Evolutionary conservation across 495 filamentous ascomycete species (phyloP).

Genomic region (Friedmanniomyces simplex): DNA sequence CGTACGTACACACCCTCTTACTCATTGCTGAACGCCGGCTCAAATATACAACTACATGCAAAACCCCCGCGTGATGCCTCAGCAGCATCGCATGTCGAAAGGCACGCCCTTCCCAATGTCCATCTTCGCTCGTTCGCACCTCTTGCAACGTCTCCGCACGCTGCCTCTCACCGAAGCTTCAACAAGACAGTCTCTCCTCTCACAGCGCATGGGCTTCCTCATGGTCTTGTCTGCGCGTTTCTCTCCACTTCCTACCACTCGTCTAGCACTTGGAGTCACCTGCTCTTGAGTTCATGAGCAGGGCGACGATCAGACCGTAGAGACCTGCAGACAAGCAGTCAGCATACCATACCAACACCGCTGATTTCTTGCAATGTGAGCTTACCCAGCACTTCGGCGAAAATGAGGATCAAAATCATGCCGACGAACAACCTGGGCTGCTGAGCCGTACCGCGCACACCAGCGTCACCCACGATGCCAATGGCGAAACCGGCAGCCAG

Average conservation of each 20-base stretch:
- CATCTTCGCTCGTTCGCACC: not conserved
- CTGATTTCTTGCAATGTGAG: slow-evolving; percentile 5
- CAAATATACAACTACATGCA: slow-evolving; percentile 21
- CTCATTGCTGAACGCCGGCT: slow-evolving; percentile 15
- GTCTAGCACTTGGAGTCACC: slow-evolving; percentile 15
- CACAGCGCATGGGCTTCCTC: slow-evolving; percentile 1
- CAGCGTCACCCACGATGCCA: slow-evolving; percentile 97
- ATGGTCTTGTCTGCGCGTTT: slow-evolving; percentile 8
- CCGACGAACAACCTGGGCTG: slow-evolving; percentile 96
- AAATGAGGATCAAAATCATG: slow-evolving; percentile 99
- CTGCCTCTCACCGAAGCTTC: not conserved
- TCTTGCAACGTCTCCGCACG: not conserved
- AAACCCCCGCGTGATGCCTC: not conserved
- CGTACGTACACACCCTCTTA: slow-evolving; percentile 5
- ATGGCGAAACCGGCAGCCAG: slow-evolving; percentile 97
- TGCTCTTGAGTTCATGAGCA: slow-evolving; percentile 83
- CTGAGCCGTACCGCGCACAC: slow-evolving; percentile 96
- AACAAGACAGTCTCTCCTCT: not conserved
- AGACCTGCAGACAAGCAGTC: slow-evolving; percentile 49
- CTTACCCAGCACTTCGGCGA: slow-evolving; percentile 97
- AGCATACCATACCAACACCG: not conserved
- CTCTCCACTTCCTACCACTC: not conserved
- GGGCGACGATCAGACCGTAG: slow-evolving; percentile 94
- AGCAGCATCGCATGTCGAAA: not conserved
- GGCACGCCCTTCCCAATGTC: not conserved